Base-by-base conservation (phyloP, 208 protist genomes). In the Acanthamoeba healyi region DNA sequence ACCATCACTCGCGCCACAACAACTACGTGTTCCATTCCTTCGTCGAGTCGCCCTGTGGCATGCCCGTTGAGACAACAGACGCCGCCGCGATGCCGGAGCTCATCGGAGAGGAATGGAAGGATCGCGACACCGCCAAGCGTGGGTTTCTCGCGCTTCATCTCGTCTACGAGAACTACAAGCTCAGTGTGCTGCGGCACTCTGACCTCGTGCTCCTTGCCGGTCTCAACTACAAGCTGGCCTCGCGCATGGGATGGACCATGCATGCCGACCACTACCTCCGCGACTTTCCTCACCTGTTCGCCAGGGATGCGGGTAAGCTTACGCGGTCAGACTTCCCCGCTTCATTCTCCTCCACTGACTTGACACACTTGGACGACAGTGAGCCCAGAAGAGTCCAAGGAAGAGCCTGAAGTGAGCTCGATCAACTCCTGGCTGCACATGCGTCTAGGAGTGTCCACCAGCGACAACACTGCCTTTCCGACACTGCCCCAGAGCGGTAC, bases 161-260 rank as follows among this genome's bases (percentile, higher is more conserved):
- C 29, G 36, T 91, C 17, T 91, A 91, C 56, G 84, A 91, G 58
- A 72, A 91, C 49, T 72, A 44, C 36, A 91, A 91, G 40, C 40
- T 91, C 56, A 91, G 44, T 22, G 44, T 29, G 12, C 56, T 91
- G 40, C 84, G 26, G 14, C 40, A 44, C 36, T 42, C 84, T 14
- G 34, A 91, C 15, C 56, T 72, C 7, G 22, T 32, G 19, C 49
- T 46, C 29, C 56, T 91, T 3, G 84, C 56, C 36, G 40, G 56
- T 3, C 58, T 91, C 34, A 42, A 58, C 40, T 46, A 58, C 15
- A 5, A 17, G 56, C 10, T 91, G 84, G 84, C 84, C 36, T 15
- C 19, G n/a, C 56, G 38, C 24, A n/a, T 91, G 32, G 56, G 56
- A 2, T 65, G 58, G 49, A 14, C 29, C 34, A 46, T 51, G 34